Evolutionary conservation across 495 filamentous ascomycete genomes (phyloP).

Genomic region (Penicillium alfredii): DNA sequence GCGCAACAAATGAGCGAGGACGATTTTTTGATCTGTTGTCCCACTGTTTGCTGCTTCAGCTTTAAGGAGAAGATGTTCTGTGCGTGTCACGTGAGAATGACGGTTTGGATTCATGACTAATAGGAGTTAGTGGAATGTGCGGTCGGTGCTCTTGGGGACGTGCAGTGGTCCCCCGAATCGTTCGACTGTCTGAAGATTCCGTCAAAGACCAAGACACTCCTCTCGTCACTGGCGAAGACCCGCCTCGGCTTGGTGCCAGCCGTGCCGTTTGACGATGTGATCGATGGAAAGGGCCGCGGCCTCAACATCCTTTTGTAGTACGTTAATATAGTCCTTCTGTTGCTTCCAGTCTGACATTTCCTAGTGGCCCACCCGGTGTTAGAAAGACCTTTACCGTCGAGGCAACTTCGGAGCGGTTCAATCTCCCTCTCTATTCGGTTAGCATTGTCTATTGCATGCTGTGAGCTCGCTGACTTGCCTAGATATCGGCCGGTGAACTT

Average conservation of each 20-base stretch:
- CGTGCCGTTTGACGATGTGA: slow-evolving; percentile 21
- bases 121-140: slow-evolving; percentile 25
- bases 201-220: slow-evolving; percentile 21
- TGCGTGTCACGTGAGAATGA: slow-evolving; percentile 12
- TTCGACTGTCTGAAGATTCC: slow-evolving; percentile 18
- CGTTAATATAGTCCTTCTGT: slow-evolving; percentile 3
- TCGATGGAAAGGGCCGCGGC: slow-evolving; percentile 21
- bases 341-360: slow-evolving; percentile 6
- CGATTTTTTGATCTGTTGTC: slow-evolving; percentile 23
- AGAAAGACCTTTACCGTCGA: slow-evolving; percentile 33
- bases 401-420: slow-evolving; percentile 24
- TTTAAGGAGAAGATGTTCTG: slow-evolving; percentile 26
- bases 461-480: slow-evolving; percentile 6
- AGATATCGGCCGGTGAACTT: slow-evolving; percentile 21
- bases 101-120: slow-evolving; percentile 8
- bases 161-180: slow-evolving; percentile 21
- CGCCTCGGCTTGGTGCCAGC: slow-evolving; percentile 17
- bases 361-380: slow-evolving; percentile 27
- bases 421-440: slow-evolving; percentile 25
- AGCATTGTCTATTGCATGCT: not conserved
- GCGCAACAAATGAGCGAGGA: slow-evolving; percentile 16
- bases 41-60: slow-evolving; percentile 22
- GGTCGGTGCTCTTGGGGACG: slow-evolving; percentile 26
- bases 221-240: slow-evolving; percentile 21
- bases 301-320: slow-evolving; percentile 18